phyloP scores from a whole-genome alignment of 768 basidiomycete genomes.

The Mycena pura region DNA sequence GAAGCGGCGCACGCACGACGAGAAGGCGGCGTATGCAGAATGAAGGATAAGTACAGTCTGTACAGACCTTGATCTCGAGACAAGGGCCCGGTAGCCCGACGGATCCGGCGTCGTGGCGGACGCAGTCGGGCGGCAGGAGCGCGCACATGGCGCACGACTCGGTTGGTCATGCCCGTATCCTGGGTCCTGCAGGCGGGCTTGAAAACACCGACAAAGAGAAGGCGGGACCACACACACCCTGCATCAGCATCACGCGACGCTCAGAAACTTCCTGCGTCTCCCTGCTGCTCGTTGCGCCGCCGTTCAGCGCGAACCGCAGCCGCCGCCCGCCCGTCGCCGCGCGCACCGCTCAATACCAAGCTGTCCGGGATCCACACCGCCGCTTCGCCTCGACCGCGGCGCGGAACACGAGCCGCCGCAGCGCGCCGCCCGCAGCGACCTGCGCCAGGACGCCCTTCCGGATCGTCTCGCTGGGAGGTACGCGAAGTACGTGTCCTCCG shows the following conservation, averaged over 20 bases:
- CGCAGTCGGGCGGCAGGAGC: constrained; percentile 83
- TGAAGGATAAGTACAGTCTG: too few relatives aligned
- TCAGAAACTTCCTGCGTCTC: constrained; percentile 95
- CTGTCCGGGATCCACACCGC: constrained; percentile 70
- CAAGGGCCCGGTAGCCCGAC: constrained; percentile 92
- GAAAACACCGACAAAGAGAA: background rate
- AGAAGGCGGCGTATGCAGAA: too few relatives aligned
- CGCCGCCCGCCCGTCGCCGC: constrained; percentile 87
- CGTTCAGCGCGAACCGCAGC: constrained; percentile 79
- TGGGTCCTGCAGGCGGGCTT: constrained; percentile 68
- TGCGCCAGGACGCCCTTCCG: constrained; percentile 91
- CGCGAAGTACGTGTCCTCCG: constrained; percentile 78
- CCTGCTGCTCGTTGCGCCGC: constrained; percentile 84
- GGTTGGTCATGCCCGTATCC: too few relatives aligned
- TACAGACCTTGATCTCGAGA: constrained; percentile 84
- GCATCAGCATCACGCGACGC: constrained; percentile 81
- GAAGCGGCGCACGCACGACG: too few relatives aligned
- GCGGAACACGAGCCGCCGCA: constrained; percentile 83
- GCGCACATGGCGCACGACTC: constrained; percentile 92
- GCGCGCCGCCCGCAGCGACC: constrained; percentile 67
- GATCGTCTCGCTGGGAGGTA: constrained; percentile 96
- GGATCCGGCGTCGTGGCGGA: constrained; percentile 71
- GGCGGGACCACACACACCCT: constrained; percentile 65
- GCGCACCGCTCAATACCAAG: constrained; percentile 77
- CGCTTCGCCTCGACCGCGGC: constrained; percentile 80